Evolutionary conservation across 495 filamentous ascomycete species (phyloP).

Genomic region (Opeltia flavorubescens): DNA sequence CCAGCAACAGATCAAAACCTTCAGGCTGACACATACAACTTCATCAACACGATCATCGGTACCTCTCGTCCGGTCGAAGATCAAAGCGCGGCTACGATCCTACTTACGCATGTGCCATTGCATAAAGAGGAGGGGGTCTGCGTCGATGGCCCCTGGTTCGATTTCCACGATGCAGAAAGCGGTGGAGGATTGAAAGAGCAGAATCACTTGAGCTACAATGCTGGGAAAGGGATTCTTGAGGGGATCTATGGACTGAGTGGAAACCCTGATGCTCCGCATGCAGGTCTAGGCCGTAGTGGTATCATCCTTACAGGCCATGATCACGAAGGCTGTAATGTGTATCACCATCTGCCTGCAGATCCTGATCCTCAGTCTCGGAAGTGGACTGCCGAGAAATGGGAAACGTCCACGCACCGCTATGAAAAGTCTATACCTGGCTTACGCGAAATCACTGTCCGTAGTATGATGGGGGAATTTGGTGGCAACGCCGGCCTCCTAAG

Average conservation of each 20-base stretch:
- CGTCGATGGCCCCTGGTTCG: constrained; percentile 68
- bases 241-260: constrained; percentile 67
- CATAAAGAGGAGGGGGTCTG: constrained; percentile 76
- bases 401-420: constrained; percentile 5
- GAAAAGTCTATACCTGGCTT: constrained; percentile 27
- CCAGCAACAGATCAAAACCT: constrained; percentile 51
- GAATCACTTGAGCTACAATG: constrained; percentile 65
- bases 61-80: constrained; percentile 54
- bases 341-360: constrained; percentile 46
- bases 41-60: constrained; percentile 58
- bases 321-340: constrained; percentile 81
- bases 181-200: constrained; percentile 70
- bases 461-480: constrained; percentile 93
- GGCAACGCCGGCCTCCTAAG: constrained; percentile 81
- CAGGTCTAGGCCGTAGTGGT: constrained; percentile 50
- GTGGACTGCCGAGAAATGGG: constrained; percentile 14
- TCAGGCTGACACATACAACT: constrained; percentile 57
- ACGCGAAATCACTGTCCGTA: constrained; percentile 87
- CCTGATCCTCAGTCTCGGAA: constrained; percentile 7
- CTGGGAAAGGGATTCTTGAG: constrained; percentile 55
- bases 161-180: constrained; percentile 44
- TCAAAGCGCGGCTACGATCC: constrained; percentile 53
- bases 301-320: constrained; percentile 87
- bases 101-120: constrained; percentile 85
- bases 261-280: constrained; percentile 30